phyloP scores from a whole-genome alignment of 345 rosid species.

The Syzygium aqueum region DNA sequence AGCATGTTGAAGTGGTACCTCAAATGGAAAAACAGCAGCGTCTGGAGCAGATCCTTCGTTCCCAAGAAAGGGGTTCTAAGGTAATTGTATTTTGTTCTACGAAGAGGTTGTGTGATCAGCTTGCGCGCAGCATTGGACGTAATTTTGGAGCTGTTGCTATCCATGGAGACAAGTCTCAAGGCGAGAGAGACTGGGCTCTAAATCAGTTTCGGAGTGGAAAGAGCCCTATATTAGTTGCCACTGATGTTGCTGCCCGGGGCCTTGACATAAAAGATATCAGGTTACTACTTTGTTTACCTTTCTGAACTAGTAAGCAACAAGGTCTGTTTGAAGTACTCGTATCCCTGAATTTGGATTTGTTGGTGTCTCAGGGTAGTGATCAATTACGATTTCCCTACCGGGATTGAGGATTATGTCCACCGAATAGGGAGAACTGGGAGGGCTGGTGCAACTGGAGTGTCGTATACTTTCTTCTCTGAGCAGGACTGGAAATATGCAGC shows the following conservation, averaged over 20 bases:
- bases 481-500: slow-evolving; percentile 83
- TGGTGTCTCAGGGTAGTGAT: slow-evolving; percentile 63
- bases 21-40: slow-evolving; percentile 94
- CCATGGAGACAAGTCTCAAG: slow-evolving; percentile 96
- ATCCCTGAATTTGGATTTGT: not conserved
- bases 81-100: slow-evolving; percentile 89
- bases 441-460: slow-evolving; percentile 95
- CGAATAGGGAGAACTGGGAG: slow-evolving; percentile 98
- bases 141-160: slow-evolving; percentile 82
- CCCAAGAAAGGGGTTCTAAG: slow-evolving; percentile 91
- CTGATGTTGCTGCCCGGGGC: slow-evolving; percentile 98
- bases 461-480: slow-evolving; percentile 89
- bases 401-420: slow-evolving; percentile 96
- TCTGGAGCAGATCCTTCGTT: slow-evolving; percentile 75
- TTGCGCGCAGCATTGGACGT: slow-evolving; percentile 72
- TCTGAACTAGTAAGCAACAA: not conserved
- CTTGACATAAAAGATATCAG: slow-evolving; percentile 93
- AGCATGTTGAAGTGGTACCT: slow-evolving; percentile 90
- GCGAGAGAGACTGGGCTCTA: slow-evolving; percentile 93
- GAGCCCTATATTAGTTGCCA: slow-evolving; percentile 83
- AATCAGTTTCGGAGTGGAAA: slow-evolving; percentile 83
- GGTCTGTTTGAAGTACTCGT: not conserved
- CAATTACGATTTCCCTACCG: slow-evolving; percentile 90
- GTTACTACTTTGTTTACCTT: slow-evolving; percentile 14
- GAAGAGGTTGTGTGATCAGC: slow-evolving; percentile 89